Percentiles rank a stretch among this genome's conserved stretches.
Conservation (phyloP, 176 grass and related monocot genomes). For the Typha latifolia region DNA sequence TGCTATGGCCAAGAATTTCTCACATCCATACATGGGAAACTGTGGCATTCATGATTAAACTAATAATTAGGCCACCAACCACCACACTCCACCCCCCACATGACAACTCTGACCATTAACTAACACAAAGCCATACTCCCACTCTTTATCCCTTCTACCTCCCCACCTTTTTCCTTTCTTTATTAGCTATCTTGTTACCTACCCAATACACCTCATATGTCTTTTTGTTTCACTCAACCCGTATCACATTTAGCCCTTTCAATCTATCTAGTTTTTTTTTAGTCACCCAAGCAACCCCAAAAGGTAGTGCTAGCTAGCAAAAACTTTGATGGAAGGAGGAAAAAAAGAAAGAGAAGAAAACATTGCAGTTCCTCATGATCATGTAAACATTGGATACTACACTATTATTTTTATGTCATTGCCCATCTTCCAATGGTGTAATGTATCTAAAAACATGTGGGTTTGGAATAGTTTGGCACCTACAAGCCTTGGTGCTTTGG, state of each 20-base stretch:
- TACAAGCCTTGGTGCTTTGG: slow-evolving; percentile 3
- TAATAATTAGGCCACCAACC: slow-evolving; percentile 30
- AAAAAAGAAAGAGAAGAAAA: neutral
- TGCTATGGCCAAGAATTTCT: too few relatives aligned
- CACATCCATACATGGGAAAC: slow-evolving; percentile 3
- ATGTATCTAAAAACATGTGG: slow-evolving; percentile 13
- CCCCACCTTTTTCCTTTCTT: neutral
- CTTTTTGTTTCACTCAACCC: slow-evolving; percentile 14
- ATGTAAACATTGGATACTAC: neutral
- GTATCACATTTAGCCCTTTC: slow-evolving; percentile 23
- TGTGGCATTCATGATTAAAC: slow-evolving; percentile 15
- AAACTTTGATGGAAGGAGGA: neutral
- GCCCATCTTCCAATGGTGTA: neutral
- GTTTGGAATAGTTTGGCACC: neutral
- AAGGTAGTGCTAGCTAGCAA: too few relatives aligned
- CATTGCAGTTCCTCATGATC: too few relatives aligned
- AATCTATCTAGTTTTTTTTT: neutral
- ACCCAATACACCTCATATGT: slow-evolving; percentile 50
- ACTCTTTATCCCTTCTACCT: slow-evolving; percentile 16
- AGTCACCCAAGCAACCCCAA: neutral
- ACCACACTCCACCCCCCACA: slow-evolving; percentile 18
- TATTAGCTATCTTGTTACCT: neutral
- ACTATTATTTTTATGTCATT: neutral
- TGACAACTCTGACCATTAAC: slow-evolving; percentile 35
- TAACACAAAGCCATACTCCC: slow-evolving; percentile 30